Evolutionary conservation across 768 basidiomycete genomes (phyloP).

Genomic region (Naganishia onofrii): DNA sequence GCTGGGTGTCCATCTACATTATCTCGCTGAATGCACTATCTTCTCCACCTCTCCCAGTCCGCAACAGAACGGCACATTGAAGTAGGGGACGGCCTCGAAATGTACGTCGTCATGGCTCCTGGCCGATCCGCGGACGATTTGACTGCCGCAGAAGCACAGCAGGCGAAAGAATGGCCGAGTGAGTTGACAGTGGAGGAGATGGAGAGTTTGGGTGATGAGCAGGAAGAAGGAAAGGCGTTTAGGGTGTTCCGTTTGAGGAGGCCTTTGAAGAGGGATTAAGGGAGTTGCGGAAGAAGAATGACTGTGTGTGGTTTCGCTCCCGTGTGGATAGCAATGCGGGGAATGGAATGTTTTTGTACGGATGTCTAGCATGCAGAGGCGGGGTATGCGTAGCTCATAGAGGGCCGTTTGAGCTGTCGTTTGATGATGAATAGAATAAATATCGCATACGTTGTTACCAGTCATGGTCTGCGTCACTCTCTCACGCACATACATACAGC

Average conservation of each 20-base stretch:
- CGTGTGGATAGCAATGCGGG: neutral
- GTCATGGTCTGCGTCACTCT: no score
- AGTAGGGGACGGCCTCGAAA: conserved; percentile 94
- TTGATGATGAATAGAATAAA: no score
- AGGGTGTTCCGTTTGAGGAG: conserved; percentile 26
- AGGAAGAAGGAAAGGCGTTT: conserved; percentile 30
- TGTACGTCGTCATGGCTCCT: conserved; percentile 77
- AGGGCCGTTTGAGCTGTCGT: no score
- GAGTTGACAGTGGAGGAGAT: conserved; percentile 47
- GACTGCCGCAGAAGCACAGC: conserved; percentile 35
- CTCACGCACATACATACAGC: no score
- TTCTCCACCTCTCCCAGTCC: conserved; percentile 46
- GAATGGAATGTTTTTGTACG: neutral
- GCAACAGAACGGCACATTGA: conserved; percentile 99
- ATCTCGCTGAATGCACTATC: neutral
- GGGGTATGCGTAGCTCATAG: no score
- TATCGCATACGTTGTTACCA: no score
- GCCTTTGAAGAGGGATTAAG: conserved; percentile 34
- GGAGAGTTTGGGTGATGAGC: conserved; percentile 39
- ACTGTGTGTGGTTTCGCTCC: no score
- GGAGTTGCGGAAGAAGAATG: neutral
- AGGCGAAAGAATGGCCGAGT: conserved; percentile 29
- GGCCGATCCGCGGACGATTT: conserved; percentile 61
- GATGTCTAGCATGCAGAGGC: neutral
- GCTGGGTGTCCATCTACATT: no score